A percentile compares a stretch with the other conserved stretches of the same genome.
These are phyloP conservation scores for Thinopyrum elongatum DNA, from an alignment of 176 grass and related monocot genomes.

Conservation along the genomic window DNA sequence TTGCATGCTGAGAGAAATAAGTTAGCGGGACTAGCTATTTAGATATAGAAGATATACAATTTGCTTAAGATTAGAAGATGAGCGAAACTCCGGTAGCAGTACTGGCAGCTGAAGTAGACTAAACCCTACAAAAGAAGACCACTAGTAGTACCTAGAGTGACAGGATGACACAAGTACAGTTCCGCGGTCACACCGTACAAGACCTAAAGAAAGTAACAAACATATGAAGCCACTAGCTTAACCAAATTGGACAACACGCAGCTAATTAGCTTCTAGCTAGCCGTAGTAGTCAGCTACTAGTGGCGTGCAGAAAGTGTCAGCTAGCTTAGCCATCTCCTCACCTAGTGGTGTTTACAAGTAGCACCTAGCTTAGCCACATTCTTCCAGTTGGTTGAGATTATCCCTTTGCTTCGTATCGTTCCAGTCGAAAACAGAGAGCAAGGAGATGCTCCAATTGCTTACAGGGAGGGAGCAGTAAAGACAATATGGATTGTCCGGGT, in stretches of 20 bases:
- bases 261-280: not conserved
- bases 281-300: not conserved
- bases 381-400: not conserved
- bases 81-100: not conserved
- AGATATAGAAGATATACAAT: too few species aligned
- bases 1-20: too few species aligned
- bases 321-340: not conserved
- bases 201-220: not conserved
- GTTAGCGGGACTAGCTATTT: too few species aligned
- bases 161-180: not conserved
- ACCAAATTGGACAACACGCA: not conserved
- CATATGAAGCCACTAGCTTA: not conserved
- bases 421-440: too few species aligned
- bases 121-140: not conserved
- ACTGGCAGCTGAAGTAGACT: not conserved
- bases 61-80: not conserved
- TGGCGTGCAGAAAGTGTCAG: slow-evolving; percentile 1
- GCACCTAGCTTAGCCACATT: not conserved
- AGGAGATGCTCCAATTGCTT: too few species aligned
- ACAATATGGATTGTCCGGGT: too few species aligned
- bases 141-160: not conserved
- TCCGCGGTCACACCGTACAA: not conserved
- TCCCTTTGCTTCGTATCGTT: too few species aligned
- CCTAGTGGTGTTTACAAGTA: not conserved
- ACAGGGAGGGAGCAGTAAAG: too few species aligned